These are phyloP conservation scores for Boletus hoseneyae DNA, from an alignment of 1,284 basidiomycete species.

Conservation along the genomic window DNA sequence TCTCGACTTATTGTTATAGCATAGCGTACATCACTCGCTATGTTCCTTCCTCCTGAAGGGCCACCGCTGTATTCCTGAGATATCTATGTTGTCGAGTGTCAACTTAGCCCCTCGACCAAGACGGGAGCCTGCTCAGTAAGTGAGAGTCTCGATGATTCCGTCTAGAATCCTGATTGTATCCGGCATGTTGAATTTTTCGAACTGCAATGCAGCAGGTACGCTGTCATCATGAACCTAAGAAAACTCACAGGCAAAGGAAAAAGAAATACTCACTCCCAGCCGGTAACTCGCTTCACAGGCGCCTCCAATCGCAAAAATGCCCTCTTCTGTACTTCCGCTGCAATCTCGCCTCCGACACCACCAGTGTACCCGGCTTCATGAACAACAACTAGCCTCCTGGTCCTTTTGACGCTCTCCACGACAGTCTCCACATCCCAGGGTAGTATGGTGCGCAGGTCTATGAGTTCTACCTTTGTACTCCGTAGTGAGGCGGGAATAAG, in stretches of 20 bases:
- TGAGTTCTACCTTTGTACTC: conserved; percentile 78
- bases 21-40: background rate
- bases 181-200: conserved; percentile 89
- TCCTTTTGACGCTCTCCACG: conserved; percentile 77
- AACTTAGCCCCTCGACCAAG: background rate
- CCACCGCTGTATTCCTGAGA: background rate
- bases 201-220: conserved; percentile 77
- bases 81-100: background rate
- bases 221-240: conserved; percentile 38
- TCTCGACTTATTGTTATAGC: background rate
- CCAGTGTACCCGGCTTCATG: conserved; percentile 87
- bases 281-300: conserved; percentile 81
- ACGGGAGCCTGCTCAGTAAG: conserved; percentile 47
- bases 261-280: conserved; percentile 79
- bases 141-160: conserved; percentile 78
- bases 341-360: conserved; percentile 85
- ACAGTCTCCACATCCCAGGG: conserved; percentile 87
- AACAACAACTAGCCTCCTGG: conserved; percentile 83
- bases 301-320: conserved; percentile 87
- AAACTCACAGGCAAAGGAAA: background rate
- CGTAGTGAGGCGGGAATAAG: conserved; percentile 72
- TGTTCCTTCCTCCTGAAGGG: background rate
- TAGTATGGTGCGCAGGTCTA: conserved; percentile 86
- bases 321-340: conserved; percentile 80
- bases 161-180: conserved; percentile 83